Percentiles rank a stretch among this genome's conserved stretches.
These are phyloP conservation scores for Flueggea neowawraea DNA, from an alignment of 441 rosid genomes.

Conservation along the genomic window DNA sequence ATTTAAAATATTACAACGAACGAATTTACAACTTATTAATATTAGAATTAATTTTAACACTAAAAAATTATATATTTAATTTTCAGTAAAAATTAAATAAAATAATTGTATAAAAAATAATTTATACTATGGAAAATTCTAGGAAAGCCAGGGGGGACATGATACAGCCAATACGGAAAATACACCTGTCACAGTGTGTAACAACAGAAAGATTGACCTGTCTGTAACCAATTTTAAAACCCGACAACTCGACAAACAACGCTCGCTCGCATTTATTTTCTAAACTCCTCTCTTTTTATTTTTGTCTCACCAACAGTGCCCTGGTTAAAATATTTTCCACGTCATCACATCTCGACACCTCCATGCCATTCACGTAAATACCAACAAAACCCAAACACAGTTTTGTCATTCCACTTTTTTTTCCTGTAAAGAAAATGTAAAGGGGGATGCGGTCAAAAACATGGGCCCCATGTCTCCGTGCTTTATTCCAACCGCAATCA, in stretches of 20 bases:
- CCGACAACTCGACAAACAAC: constrained; percentile 41
- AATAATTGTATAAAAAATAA: too few species aligned
- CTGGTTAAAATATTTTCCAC: constrained; percentile 11
- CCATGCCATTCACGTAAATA: too few species aligned
- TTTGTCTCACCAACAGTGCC: constrained; percentile 39
- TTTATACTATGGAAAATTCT: too few species aligned
- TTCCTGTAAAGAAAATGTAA: constrained; percentile 12
- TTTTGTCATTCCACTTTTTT: neutral
- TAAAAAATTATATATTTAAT: too few species aligned
- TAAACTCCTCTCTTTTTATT: neutral
- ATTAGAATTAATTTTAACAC: too few species aligned
- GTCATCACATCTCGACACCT: too few species aligned
- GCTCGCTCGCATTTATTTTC: constrained; percentile 12
- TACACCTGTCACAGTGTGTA: neutral
- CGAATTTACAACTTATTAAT: too few species aligned
- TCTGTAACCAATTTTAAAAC: constrained; percentile 23
- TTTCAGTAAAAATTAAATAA: too few species aligned
- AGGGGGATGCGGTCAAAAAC: constrained; percentile 44
- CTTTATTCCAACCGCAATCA: constrained; percentile 96
- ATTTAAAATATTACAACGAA: too few species aligned
- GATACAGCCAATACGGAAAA: too few species aligned
- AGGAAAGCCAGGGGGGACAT: too few species aligned
- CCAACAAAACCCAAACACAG: neutral
- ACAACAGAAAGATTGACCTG: too few species aligned
- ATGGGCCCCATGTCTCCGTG: constrained; percentile 40